A percentile compares a stretch with the other conserved stretches of the same genome.
Conservation (phyloP, 495 filamentous ascomycete genomes). For the Podospora pseudoanserina region DNA sequence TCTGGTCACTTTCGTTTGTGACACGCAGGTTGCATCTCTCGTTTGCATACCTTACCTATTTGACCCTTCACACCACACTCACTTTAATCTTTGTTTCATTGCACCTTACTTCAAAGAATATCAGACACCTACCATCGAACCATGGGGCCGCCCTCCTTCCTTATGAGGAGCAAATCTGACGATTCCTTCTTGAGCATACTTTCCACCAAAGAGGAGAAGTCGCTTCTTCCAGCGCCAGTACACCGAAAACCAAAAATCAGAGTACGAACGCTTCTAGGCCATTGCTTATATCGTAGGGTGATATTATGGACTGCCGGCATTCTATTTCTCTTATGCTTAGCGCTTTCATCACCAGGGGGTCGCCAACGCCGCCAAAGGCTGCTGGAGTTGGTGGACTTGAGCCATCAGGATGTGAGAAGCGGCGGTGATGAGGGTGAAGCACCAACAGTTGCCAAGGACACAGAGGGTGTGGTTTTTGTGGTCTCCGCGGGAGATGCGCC, state of each 20-base stretch:
- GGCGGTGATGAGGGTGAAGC: background rate
- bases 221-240: background rate
- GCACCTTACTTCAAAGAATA: background rate
- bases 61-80: background rate
- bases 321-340: background rate
- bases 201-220: conserved; percentile 6
- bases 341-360: background rate
- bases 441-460: background rate
- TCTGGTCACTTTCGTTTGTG: background rate
- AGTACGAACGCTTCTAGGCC: conserved; percentile 6
- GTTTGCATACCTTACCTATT: background rate
- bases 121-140: background rate
- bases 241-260: conserved; percentile 5
- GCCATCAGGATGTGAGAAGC: background rate
- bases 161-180: conserved; percentile 2
- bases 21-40: conserved; percentile 2
- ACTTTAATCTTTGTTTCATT: background rate
- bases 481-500: background rate
- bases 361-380: background rate
- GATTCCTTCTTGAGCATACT: conserved; percentile 1
- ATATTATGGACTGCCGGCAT: conserved; percentile 7
- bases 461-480: background rate
- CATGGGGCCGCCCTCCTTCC: conserved; percentile 3
- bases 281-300: conserved; percentile 7
- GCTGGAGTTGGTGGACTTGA: background rate